phyloP scores from a whole-genome alignment of 257 asterid species.

The Jasminum sambac region DNA sequence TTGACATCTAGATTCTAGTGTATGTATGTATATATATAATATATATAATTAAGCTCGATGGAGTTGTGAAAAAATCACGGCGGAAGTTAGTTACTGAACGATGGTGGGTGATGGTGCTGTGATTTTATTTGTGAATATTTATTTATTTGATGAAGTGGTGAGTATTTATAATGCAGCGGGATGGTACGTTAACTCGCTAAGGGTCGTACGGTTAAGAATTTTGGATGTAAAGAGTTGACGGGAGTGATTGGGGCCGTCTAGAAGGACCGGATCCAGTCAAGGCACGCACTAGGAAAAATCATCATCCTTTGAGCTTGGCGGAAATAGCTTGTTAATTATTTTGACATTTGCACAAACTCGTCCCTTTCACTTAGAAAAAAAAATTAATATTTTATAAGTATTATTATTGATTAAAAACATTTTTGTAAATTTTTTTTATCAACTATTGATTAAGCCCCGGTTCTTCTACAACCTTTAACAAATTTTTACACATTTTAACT shows the following conservation, averaged over 20 bases:
- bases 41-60: background rate
- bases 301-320: background rate
- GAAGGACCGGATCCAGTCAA: slow-evolving; percentile 6
- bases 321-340: background rate
- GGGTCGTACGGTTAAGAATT: background rate
- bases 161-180: background rate
- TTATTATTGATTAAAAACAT: too few relatives aligned
- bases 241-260: background rate
- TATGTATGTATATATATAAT: too few relatives aligned
- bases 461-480: too few relatives aligned
- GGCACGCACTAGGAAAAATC: background rate
- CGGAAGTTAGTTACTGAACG: background rate
- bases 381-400: too few relatives aligned
- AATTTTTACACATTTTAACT: too few relatives aligned
- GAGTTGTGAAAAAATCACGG: background rate
- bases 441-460: too few relatives aligned
- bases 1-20: background rate
- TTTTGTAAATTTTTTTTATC: too few relatives aligned
- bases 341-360: background rate
- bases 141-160: background rate
- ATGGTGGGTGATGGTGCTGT: background rate
- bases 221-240: background rate
- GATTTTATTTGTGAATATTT: background rate
- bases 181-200: background rate
- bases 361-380: too few relatives aligned